phyloP scores from a whole-genome alignment of 108 stramenopile genomes.

The Fragilariopsis cylindrus region DNA sequence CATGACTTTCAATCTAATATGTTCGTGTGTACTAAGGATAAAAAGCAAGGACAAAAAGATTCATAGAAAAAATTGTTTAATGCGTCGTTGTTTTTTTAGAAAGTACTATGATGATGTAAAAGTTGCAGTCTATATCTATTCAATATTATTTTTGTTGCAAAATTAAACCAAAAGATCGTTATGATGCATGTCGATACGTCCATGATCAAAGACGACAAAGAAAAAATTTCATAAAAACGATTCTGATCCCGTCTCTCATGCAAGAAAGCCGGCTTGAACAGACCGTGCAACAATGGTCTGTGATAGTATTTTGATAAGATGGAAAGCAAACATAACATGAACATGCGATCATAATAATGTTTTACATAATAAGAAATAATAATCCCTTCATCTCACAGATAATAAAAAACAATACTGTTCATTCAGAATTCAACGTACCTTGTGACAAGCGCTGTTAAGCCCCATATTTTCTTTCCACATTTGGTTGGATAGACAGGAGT shows the following conservation, averaged over 20 bases:
- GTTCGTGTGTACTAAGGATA: no score
- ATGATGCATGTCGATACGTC: no score
- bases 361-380: neutral
- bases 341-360: neutral
- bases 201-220: no score
- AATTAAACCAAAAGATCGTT: no score
- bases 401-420: neutral
- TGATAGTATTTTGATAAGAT: neutral
- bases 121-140: no score
- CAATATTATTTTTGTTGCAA: no score
- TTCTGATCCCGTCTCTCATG: neutral
- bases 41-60: no score
- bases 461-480: conserved; percentile 71
- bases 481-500: conserved; percentile 58
- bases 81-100: no score
- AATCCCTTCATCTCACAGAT: neutral
- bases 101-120: no score
- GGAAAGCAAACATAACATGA: neutral
- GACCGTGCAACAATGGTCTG: conserved; percentile 59
- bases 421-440: neutral
- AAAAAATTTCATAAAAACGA: neutral
- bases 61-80: no score
- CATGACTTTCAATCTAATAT: no score
- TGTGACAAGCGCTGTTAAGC: conserved; percentile 74
- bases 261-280: conserved; percentile 66